These are phyloP conservation scores for Lavandula angustifolia DNA, from an alignment of 257 asterid genomes.

Conservation along the genomic window DNA sequence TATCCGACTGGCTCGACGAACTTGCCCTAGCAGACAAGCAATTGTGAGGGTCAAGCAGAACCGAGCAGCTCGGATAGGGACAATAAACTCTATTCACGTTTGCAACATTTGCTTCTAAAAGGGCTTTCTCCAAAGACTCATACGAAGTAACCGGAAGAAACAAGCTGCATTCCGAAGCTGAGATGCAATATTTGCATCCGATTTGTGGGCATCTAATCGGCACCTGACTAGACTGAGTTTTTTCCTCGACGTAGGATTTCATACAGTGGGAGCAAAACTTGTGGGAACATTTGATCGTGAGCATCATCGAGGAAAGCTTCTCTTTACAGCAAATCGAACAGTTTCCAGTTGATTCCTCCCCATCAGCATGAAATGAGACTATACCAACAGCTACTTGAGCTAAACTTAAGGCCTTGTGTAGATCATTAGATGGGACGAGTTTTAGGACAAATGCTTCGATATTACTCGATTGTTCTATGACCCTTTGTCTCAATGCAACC, in stretches of 20 bases:
- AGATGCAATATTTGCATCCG: constrained; percentile 70
- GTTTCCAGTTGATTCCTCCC: constrained; percentile 43
- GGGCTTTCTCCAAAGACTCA: constrained; percentile 61
- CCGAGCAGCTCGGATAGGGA: constrained; percentile 76
- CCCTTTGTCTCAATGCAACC: constrained; percentile 63
- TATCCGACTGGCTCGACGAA: constrained; percentile 56
- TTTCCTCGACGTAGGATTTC: constrained; percentile 82
- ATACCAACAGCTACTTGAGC: constrained; percentile 90
- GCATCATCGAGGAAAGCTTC: constrained; percentile 70
- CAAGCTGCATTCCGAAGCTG: constrained; percentile 55
- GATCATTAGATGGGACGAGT: constrained; percentile 39
- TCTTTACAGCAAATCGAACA: constrained; percentile 90
- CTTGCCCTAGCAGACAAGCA: constrained; percentile 56
- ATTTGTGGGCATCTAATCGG: constrained; percentile 80
- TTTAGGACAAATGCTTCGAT: constrained; percentile 66
- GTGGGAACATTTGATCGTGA: constrained; percentile 78
- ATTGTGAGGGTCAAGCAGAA: constrained; percentile 65
- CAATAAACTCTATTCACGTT: constrained; percentile 53
- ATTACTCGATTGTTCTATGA: constrained; percentile 57
- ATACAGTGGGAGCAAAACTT: constrained; percentile 84
- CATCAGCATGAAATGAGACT: constrained; percentile 50
- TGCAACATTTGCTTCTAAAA: constrained; percentile 48
- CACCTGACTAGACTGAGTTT: constrained; percentile 53
- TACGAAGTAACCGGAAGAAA: constrained; percentile 79
- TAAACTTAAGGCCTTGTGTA: constrained; percentile 54